Evolutionary conservation across 768 basidiomycete species (phyloP), one percentile per base, ranked within the genome.

Genomic region (Grammothele lineata): DNA sequence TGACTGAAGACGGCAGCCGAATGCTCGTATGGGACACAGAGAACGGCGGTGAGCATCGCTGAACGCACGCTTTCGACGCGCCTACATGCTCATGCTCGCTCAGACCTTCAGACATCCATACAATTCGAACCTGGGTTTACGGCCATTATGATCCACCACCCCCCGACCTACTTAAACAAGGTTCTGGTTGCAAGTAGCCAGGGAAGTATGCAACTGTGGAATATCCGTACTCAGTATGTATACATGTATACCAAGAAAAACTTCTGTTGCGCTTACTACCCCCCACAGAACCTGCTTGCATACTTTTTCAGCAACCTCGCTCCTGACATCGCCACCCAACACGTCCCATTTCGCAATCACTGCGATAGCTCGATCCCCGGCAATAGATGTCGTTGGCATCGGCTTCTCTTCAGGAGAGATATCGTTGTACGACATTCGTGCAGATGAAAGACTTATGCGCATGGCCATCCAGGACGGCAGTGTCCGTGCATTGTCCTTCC

Each of bases 121-220:
- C 74, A 81, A 35, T 95, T 99, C 58, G 87, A 92, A 40, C 59
- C 78, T 6, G 81, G 77, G 17, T 98, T 98, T 64, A 85, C 83
- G 1, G 94, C 94, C n/a, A 86, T 81, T 4, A 75, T 74, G 22
- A 70, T 96, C 35, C 73, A 96, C 5, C 96, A 99, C 62, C 96
- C 96, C 2, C 85, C 92, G 1, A 98, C 96, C 11, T 98, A 98
- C 66, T 66, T 99, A 41, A 98, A 99, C 72, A 99, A 99, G 69
- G 74, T 98, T 1, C 72, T 98, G 1, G 78, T 98, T 10, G 81
- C 85, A 3, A 89, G 91, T 57, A 76, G 70, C 46, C 76, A 93
- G 63, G 96, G 96, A 3, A 70, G 68, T 35, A 67, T 98, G 58
- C 89, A 96, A 50, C 67, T 99, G n/a, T 98, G 92, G 92, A 99